Percentiles rank a stretch among this genome's conserved stretches.
Conservation (phyloP, 2,329 filamentous ascomycete species). For the Fusarium transvaalense region DNA sequence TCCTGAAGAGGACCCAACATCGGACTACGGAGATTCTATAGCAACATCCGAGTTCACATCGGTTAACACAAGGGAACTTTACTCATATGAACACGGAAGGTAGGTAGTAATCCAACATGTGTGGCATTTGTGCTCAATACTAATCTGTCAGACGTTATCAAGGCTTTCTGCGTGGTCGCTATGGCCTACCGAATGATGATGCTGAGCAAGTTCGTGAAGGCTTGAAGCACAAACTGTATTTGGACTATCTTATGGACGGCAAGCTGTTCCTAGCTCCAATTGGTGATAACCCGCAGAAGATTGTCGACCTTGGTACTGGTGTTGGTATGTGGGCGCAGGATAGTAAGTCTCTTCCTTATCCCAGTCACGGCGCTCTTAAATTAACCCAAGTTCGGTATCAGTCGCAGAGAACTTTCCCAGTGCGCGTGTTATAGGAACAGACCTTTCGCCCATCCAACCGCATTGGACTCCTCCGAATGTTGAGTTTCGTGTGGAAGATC, state of each 20-base stretch:
- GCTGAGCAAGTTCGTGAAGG: conserved; percentile 63
- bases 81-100: conserved; percentile 56
- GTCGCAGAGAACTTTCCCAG: conserved; percentile 61
- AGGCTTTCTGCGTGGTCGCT: conserved; percentile 60
- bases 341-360: conserved; percentile 50
- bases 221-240: conserved; percentile 61
- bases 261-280: conserved; percentile 60
- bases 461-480: conserved; percentile 68
- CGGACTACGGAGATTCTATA: conserved; percentile 57
- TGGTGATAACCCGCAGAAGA: conserved; percentile 60
- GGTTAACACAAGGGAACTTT: conserved; percentile 52
- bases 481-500: conserved; percentile 60
- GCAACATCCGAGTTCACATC: conserved; percentile 58
- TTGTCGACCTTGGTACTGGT: conserved; percentile 64
- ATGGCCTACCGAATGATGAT: conserved; percentile 67
- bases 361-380: background rate
- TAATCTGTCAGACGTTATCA: conserved; percentile 60
- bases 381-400: conserved; percentile 42
- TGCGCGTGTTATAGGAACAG: conserved; percentile 60
- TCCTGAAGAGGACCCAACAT: conserved; percentile 52
- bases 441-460: conserved; percentile 60
- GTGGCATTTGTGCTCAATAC: background rate
- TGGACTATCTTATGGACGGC: conserved; percentile 62
- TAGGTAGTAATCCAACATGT: conserved; percentile 28
- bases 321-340: conserved; percentile 69